A percentile compares a stretch with the other conserved stretches of the same genome.
These are phyloP conservation scores for Glycine soja DNA, from an alignment of 306 rosid genomes.

Conservation along the genomic window DNA sequence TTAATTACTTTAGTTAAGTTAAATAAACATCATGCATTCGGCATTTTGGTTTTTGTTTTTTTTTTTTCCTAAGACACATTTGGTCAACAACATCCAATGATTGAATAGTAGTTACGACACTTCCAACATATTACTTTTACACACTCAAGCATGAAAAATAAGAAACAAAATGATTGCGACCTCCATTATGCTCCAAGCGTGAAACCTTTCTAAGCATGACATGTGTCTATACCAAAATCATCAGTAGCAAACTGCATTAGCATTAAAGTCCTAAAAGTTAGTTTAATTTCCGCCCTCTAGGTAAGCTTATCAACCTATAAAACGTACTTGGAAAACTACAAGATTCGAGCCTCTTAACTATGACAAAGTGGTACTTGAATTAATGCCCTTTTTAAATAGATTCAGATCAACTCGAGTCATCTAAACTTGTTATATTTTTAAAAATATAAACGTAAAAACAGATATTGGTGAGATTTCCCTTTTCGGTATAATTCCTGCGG, in stretches of 20 bases:
- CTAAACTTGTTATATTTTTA: no score
- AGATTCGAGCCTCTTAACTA: background rate
- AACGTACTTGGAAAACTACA: no score
- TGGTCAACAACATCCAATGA: slow-evolving; percentile 45
- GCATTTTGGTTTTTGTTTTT: background rate
- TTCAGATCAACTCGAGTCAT: no score
- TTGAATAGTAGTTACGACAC: slow-evolving; percentile 30
- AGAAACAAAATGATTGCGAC: slow-evolving; percentile 43
- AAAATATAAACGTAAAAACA: no score
- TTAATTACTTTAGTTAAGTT: background rate
- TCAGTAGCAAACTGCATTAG: background rate
- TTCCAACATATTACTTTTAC: slow-evolving; percentile 17
- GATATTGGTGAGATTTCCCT: no score
- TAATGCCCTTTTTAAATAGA: no score
- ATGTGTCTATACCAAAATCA: background rate
- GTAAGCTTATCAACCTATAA: background rate
- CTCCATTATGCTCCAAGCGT: slow-evolving; percentile 28
- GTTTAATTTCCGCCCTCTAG: background rate
- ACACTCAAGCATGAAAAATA: slow-evolving; percentile 23
- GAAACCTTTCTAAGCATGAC: slow-evolving; percentile 6
- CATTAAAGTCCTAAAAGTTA: background rate
- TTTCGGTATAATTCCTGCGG: no score
- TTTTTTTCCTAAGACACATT: background rate
- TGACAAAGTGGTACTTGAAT: background rate
- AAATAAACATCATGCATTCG: background rate